phyloP scores from a whole-genome alignment of 495 filamentous ascomycete species.

The Penicillium malachiteum region DNA sequence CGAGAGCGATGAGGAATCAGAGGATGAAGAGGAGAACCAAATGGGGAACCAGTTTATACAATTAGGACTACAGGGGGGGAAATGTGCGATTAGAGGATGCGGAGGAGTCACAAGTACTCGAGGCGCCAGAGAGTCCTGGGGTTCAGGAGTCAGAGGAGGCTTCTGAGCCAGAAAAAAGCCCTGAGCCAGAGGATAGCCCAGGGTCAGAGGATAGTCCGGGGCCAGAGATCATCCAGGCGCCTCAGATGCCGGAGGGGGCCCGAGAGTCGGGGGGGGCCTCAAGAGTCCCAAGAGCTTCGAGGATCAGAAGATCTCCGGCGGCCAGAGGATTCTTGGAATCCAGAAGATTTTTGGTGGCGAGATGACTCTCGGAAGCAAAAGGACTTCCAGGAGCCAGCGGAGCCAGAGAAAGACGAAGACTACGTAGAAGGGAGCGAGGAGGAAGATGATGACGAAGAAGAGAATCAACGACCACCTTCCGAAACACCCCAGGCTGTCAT shows the following conservation, averaged over 20 bases:
- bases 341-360: too few species aligned
- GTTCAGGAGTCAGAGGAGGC: too few species aligned
- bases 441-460: not conserved
- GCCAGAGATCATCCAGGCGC: not conserved
- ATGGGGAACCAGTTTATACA: too few species aligned
- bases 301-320: too few species aligned
- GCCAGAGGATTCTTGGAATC: too few species aligned
- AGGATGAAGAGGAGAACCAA: not conserved
- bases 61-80: too few species aligned
- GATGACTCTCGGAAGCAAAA: too few species aligned
- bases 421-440: not conserved
- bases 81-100: too few species aligned
- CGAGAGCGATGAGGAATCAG: not conserved
- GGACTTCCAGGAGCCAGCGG: too few species aligned
- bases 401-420: not conserved
- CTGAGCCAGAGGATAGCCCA: not conserved
- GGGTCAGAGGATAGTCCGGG: not conserved
- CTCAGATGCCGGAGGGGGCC: not conserved
- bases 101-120: too few species aligned
- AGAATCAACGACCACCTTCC: not conserved
- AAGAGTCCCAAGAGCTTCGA: too few species aligned
- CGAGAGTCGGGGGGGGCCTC: not conserved
- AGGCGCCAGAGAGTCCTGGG: too few species aligned
- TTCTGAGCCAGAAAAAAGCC: not conserved
- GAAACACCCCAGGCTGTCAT: not conserved